Base-by-base conservation (phyloP, 345 rosid genomes). In the Brassica carinata region DNA sequence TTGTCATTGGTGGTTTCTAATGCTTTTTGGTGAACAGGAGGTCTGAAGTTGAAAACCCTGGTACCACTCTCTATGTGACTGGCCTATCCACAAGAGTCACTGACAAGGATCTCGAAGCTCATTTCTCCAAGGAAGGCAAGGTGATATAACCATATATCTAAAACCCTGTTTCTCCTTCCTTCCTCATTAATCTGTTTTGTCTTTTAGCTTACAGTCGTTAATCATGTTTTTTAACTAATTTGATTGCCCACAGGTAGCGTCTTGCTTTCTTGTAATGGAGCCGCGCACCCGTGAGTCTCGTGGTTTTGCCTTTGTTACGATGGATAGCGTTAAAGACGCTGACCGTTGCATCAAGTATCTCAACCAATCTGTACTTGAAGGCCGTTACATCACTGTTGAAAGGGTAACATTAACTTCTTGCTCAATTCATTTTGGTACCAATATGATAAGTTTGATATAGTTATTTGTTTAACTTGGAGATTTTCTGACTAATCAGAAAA, bases 91-190 rank as follows among this genome's bases (percentile, higher is more conserved):
- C 98, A 48, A 89, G 98, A 74, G 99, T 96, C 65, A 87, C 95
- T 0, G 95, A 96, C 63, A 89, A 90, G 86, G 97, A 90, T 27
- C 95, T 96, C 6, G 94, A 93, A 81, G 90, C 94, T 15, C 99
- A 96, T 84, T 96, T 96, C 86, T 82, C 97, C 4, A 96, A 90
- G 90, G 99, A 96, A 83, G 99, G 99, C 76, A 96, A 96, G 98
- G 99, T 96, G 79, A 19, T 19, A 72, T 48, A 17, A 31, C 15
- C 43, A 7, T 36, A 55, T 81, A 43, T 62, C 15, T 45, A 14
- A 6, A 53, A 1, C 8, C 29, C 45, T 48, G 23, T 23, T 74
- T 19, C 71, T 62, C 64, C 8, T 64, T 45, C 15, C 53, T 64
- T 45, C 15, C 53, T 45, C 40, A 2, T 17, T 6, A 27, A 27